phyloP scores from a whole-genome alignment of 495 filamentous ascomycete genomes.

The Cairneyella variabilis region DNA sequence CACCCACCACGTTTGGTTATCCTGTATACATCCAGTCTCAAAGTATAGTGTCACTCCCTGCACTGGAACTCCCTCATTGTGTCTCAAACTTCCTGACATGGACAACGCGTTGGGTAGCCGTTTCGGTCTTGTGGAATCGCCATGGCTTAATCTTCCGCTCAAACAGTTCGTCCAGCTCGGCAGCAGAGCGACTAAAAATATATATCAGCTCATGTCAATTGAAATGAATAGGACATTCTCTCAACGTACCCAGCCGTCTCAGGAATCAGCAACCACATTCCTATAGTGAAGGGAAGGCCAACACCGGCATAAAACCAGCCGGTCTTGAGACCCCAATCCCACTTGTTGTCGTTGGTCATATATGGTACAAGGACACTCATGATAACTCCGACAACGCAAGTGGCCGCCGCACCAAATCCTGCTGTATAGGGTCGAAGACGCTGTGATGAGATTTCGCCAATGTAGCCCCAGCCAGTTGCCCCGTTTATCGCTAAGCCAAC shows the following conservation, averaged over 20 bases:
- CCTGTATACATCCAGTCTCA: background rate
- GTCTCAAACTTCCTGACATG: conserved; percentile 2
- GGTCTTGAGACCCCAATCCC: conserved; percentile 69
- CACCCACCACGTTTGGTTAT: background rate
- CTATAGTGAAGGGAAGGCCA: background rate
- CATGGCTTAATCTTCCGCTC: conserved; percentile 46
- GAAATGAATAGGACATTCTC: background rate
- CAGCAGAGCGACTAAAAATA: conserved; percentile 20
- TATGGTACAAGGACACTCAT: conserved; percentile 67
- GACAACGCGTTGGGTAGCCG: conserved; percentile 27
- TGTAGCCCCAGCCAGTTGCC: conserved; percentile 15
- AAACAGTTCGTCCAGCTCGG: conserved; percentile 53
- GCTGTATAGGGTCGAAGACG: conserved; percentile 51
- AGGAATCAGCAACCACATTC: conserved; percentile 7
- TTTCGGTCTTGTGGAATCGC: conserved; percentile 44
- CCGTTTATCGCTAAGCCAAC: conserved; percentile 8
- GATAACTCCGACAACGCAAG: conserved; percentile 62
- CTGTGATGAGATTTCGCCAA: conserved; percentile 20
- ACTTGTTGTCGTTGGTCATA: conserved; percentile 66
- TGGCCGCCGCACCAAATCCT: conserved; percentile 47
- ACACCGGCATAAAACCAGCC: conserved; percentile 66
- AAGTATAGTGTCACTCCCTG: background rate
- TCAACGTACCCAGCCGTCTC: conserved; percentile 6
- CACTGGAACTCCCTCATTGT: background rate
- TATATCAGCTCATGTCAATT: background rate